Evolutionary conservation across 768 basidiomycete species (phyloP), one percentile per base, ranked within the genome.

Genomic region (Termitomyces titanicus): DNA sequence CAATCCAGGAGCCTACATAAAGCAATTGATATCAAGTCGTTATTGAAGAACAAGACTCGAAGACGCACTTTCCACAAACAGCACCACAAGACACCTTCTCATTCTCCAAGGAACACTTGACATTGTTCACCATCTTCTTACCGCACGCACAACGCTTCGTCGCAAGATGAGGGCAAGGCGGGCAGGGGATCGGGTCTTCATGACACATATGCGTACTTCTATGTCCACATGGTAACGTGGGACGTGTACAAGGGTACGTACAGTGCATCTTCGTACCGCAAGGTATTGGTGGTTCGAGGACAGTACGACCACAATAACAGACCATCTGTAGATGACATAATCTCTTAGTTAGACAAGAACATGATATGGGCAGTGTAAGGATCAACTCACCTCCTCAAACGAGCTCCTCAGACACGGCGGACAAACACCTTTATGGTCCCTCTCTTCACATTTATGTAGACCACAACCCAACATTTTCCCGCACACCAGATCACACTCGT

Each of bases 71-170:
- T 57, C 86, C 88, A 67, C 97, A 99, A 2, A 78, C 69, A 24
- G 74, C 80, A 8, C 96, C 97, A 66, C 97, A 99, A 0, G 82
- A 86, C 6, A 99, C 87, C 63, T 85, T 88, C 64, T 90, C 79
- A 12, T 69, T 70, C 62, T 80, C 88, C 64, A 89, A 82, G 2
- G 93, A 91, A 67, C 97, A 99, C 34, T 83, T 76, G 11, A 94
- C 79, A 63, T 98, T 92, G 43, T 77, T 79, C 3, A 98, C 78
- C 35, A 71, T 71, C 65, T 85, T 88, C 78, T 95, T 94, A 24
- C 93, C 92, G 66, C 97, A 99, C 0, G 90, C 92, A 67, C 97
- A 99, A 7, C 66, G 62, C 67, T 94, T 94, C 25, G 74, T 76
- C 0, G 89, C 86, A 42, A 99, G 73, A 68, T 84, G 87, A 2